Conservation (phyloP, 768 basidiomycete genomes). For the Amylocystis lapponica region DNA sequence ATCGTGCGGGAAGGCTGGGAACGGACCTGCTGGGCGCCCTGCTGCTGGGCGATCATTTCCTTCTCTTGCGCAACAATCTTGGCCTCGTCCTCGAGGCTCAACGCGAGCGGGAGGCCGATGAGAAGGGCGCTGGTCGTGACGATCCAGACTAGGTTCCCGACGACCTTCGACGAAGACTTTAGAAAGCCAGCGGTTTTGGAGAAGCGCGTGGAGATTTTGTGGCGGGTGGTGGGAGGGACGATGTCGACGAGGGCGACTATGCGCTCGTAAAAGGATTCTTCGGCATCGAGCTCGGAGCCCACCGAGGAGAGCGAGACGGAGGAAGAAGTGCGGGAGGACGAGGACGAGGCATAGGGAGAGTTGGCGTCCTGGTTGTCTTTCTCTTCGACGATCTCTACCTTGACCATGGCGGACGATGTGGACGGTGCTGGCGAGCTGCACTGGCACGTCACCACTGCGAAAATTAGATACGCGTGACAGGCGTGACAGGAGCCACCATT, state of each 20-base stretch:
- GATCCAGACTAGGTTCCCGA: constrained; percentile 91
- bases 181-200: constrained; percentile 57
- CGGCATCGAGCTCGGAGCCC: constrained; percentile 60
- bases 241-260: constrained; percentile 92
- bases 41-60: constrained; percentile 89
- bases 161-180: constrained; percentile 61
- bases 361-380: constrained; percentile 52
- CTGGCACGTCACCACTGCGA: constrained; percentile 2
- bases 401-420: constrained; percentile 63
- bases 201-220: constrained; percentile 58
- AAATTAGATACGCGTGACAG: constrained; percentile 1
- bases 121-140: constrained; percentile 91
- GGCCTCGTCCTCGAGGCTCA: constrained; percentile 93
- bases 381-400: constrained; percentile 84
- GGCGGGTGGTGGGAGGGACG: constrained; percentile 85
- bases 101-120: constrained; percentile 87
- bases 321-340: constrained; percentile 68
- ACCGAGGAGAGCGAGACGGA: constrained; percentile 76
- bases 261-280: constrained; percentile 87
- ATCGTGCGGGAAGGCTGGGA: not conserved
- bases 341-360: constrained; percentile 70
- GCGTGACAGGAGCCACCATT: constrained; percentile 3
- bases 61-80: constrained; percentile 92
- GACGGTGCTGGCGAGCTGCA: constrained; percentile 4
- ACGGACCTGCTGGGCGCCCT: constrained; percentile 84